Evolutionary conservation across 2,329 filamentous ascomycete species (phyloP).

Genomic region (Colletotrichum phormii): DNA sequence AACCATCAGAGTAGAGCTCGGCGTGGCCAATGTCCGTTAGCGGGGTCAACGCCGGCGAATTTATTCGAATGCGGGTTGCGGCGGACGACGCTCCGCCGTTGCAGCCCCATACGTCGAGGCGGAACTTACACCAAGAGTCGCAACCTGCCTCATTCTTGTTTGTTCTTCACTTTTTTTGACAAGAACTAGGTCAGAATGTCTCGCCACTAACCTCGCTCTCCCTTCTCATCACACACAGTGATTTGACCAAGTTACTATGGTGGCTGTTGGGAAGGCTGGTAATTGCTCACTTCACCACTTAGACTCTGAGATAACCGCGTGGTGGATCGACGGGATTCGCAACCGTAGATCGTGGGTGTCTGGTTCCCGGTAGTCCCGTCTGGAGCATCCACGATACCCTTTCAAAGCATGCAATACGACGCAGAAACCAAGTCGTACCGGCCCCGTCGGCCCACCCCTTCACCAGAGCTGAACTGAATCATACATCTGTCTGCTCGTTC

Average conservation of each 20-base stretch:
- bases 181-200: background rate
- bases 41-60: slow-evolving; percentile 9
- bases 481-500: background rate
- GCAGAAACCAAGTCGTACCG: background rate
- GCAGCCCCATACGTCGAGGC: slow-evolving; percentile 21
- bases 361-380: background rate
- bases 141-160: background rate
- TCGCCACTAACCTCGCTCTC: background rate
- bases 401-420: slow-evolving; percentile 14
- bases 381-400: background rate
- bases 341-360: slow-evolving; percentile 15
- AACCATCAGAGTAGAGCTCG: background rate
- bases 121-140: slow-evolving; percentile 5
- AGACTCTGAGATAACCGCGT: background rate
- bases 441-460: background rate
- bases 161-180: background rate
- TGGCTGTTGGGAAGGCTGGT: background rate
- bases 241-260: background rate
- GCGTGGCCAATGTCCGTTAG: background rate
- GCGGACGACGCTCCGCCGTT: slow-evolving; percentile 27
- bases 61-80: slow-evolving; percentile 31
- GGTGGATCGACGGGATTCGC: slow-evolving; percentile 14
- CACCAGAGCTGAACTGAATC: background rate
- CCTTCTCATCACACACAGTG: background rate
- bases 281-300: background rate